Evolutionary conservation across 129 eudicot genomes (phyloP).

Genomic region (Gnaphalium uliginosum): DNA sequence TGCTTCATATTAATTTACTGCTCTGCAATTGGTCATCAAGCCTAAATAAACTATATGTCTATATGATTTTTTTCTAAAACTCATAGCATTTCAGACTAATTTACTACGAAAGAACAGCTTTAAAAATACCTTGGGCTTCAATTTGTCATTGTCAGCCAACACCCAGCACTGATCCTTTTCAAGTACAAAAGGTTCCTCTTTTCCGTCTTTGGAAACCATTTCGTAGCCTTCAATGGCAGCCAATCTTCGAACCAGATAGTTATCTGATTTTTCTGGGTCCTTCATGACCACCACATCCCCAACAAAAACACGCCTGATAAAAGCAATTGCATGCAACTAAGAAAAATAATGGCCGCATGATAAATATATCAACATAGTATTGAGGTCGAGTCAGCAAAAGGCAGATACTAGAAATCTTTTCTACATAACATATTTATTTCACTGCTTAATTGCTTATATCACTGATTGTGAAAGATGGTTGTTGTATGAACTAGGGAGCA

Average conservation of each 20-base stretch:
- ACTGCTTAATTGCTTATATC: neutral
- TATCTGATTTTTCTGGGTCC: slow-evolving; percentile 77
- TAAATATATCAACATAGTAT: neutral
- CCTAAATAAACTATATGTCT: neutral
- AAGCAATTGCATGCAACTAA: slow-evolving; percentile 19
- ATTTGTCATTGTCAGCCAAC: slow-evolving; percentile 75
- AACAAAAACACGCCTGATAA: slow-evolving; percentile 68
- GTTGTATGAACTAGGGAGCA: neutral
- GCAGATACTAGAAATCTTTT: neutral
- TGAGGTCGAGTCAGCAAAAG: neutral
- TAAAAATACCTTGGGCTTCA: slow-evolving; percentile 71
- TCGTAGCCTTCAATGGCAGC: slow-evolving; percentile 97
- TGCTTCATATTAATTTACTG: neutral
- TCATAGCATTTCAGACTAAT: neutral
- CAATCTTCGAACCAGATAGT: slow-evolving; percentile 79
- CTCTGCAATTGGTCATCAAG: neutral
- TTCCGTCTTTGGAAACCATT: slow-evolving; percentile 94
- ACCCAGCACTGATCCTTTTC: slow-evolving; percentile 94
- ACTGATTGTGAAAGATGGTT: neutral
- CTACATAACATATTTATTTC: neutral
- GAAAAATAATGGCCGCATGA: neutral
- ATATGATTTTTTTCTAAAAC: neutral
- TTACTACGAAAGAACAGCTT: neutral
- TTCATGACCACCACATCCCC: slow-evolving; percentile 97
- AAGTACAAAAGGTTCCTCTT: slow-evolving; percentile 88